A percentile compares a stretch with the other conserved stretches of the same genome.
phyloP scores from a whole-genome alignment of 345 rosid genomes.

The Hirschfeldia incana region DNA sequence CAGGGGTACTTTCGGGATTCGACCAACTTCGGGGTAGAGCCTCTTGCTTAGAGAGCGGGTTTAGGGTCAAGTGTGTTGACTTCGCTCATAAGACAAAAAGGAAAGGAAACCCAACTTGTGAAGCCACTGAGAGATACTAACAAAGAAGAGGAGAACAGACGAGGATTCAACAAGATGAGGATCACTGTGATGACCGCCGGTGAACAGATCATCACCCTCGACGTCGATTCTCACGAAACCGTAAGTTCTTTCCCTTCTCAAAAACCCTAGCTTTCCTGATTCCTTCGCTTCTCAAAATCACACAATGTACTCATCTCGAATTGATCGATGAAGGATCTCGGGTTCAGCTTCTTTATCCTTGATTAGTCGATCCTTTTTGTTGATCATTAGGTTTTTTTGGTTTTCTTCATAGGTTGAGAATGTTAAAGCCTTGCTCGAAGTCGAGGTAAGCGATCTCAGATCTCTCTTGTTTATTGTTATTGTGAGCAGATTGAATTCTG shows the following conservation, averaged over 20 bases:
- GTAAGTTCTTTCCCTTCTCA: constrained; percentile 29
- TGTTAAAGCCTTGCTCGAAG: constrained; percentile 94
- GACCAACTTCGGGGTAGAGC: background rate
- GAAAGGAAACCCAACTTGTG: constrained; percentile 3
- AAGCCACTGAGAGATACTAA: constrained; percentile 26
- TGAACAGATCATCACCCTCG: constrained; percentile 77
- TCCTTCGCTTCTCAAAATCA: constrained; percentile 12
- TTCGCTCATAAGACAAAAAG: constrained; percentile 7
- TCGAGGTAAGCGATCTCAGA: constrained; percentile 67
- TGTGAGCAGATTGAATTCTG: background rate
- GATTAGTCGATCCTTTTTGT: background rate
- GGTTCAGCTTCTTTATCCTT: background rate
- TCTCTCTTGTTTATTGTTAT: constrained; percentile 18
- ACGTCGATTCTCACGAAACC: constrained; percentile 86
- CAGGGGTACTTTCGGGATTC: constrained; percentile 4
- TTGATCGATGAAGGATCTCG: constrained; percentile 9
- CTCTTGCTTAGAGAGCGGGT: background rate
- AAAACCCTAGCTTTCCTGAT: constrained; percentile 39
- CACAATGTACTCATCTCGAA: constrained; percentile 31
- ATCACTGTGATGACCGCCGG: constrained; percentile 91
- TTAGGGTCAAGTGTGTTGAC: background rate
- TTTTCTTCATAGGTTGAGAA: constrained; percentile 67
- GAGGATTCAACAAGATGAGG: constrained; percentile 50
- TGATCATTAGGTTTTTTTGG: background rate
- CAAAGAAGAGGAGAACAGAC: constrained; percentile 7